Conservation (phyloP, 805 yeast genomes). For the Kuraishia ogatae region DNA sequence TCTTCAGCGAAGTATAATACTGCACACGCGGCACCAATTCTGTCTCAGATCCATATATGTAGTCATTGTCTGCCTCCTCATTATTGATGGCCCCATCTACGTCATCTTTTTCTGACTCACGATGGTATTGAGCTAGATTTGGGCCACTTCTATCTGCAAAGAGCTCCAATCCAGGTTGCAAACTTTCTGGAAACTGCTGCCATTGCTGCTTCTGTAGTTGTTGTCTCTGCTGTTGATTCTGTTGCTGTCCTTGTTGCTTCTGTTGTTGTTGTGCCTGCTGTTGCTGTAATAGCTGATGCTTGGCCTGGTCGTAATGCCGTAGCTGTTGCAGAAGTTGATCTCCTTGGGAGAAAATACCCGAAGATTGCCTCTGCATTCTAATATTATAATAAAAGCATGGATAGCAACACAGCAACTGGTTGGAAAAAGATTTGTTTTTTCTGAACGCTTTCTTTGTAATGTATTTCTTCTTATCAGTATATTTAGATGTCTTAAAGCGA, state of each 20-base stretch:
- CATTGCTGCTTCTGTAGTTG: neutral
- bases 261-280: slow-evolving; percentile 4
- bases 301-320: slow-evolving; percentile 22
- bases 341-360: slow-evolving; percentile 22
- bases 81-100: neutral
- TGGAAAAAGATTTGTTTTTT: no score
- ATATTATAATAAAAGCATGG: neutral
- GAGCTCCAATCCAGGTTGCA: neutral
- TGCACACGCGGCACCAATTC: slow-evolving; percentile 3
- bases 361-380: neutral
- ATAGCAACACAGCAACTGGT: neutral
- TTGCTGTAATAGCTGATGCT: slow-evolving; percentile 8
- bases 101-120: neutral
- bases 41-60: neutral
- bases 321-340: slow-evolving; percentile 24
- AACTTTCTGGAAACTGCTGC: neutral
- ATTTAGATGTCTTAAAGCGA: neutral
- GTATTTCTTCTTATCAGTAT: neutral
- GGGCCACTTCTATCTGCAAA: neutral
- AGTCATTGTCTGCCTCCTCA: neutral
- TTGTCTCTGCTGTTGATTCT: neutral
- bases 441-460: neutral
- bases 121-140: neutral
- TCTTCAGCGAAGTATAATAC: slow-evolving; percentile 20
- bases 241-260: neutral